A percentile compares a stretch with the other conserved stretches of the same genome.
Evolutionary conservation across 139 green algal genomes (phyloP).

Genomic region (Pseudopediastrum boryanum): DNA sequence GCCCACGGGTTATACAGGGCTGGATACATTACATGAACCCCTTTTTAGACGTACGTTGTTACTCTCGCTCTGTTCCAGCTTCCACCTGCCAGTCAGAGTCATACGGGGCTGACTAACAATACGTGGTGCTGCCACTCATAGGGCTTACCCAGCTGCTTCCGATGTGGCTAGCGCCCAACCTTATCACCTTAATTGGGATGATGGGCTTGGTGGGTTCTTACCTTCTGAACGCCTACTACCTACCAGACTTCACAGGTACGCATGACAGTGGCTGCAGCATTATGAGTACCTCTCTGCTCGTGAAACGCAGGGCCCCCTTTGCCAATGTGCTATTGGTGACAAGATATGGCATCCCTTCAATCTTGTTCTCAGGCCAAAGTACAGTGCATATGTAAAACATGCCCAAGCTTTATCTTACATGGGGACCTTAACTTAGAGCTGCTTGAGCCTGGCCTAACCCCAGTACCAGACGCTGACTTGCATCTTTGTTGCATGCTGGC

Average conservation of each 20-base stretch:
- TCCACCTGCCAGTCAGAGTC: not conserved
- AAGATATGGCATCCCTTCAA: too few species aligned
- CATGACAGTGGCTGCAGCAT: not conserved
- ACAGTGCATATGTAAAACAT: too few species aligned
- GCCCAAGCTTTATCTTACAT: too few species aligned
- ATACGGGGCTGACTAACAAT: too few species aligned
- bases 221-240: slow-evolving; percentile 52
- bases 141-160: slow-evolving; percentile 66
- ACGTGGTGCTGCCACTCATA: slow-evolving; percentile 18
- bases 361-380: too few species aligned
- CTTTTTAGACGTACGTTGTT: slow-evolving; percentile 86
- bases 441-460: too few species aligned
- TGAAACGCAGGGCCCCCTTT: not conserved
- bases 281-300: not conserved
- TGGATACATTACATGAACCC: slow-evolving; percentile 82
- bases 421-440: too few species aligned
- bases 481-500: too few species aligned
- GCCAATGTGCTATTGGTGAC: too few species aligned
- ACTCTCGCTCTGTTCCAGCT: not conserved
- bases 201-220: slow-evolving; percentile 69
- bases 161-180: slow-evolving; percentile 92
- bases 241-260: slow-evolving; percentile 69
- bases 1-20: slow-evolving; percentile 78
- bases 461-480: too few species aligned
- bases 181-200: slow-evolving; percentile 88